Conservation (phyloP, 768 basidiomycete species). For the Kwoniella sp. region DNA sequence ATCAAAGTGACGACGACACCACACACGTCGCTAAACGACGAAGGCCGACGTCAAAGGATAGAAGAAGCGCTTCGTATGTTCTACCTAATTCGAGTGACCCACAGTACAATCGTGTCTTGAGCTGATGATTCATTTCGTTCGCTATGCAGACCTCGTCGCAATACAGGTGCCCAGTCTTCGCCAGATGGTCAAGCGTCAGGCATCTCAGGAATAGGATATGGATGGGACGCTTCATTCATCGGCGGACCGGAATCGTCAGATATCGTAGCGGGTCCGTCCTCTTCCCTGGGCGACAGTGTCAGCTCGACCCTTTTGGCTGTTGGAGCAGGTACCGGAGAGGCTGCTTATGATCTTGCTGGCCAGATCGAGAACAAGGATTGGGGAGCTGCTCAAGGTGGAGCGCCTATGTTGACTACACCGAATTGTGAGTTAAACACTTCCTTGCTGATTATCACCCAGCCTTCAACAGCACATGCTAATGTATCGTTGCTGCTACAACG, state of each 20-base stretch:
- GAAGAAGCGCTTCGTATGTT: constrained; percentile 1
- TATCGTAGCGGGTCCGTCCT: not conserved
- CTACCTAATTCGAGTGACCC: not conserved
- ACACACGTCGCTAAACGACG: constrained; percentile 5
- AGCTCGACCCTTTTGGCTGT: constrained; percentile 1
- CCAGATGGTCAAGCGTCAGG: constrained; percentile 6
- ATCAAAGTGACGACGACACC: constrained; percentile 15
- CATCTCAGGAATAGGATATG: constrained; percentile 6
- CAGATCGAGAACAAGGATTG: constrained; percentile 24
- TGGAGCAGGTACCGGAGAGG: not conserved
- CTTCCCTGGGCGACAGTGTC: not conserved
- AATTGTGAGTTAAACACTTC: constrained; percentile 37
- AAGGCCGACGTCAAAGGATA: constrained; percentile 5
- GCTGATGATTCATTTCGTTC: too few relatives aligned
- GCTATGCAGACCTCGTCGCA: not conserved
- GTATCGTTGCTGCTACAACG: not conserved
- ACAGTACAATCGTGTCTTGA: too few relatives aligned
- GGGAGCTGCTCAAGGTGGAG: constrained; percentile 22
- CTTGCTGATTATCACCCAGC: too few relatives aligned
- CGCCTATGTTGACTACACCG: constrained; percentile 42
- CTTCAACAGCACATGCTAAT: not conserved
- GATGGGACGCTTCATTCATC: constrained; percentile 33
- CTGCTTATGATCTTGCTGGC: constrained; percentile 4
- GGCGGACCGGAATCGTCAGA: constrained; percentile 10
- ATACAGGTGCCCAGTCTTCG: not conserved